Evolutionary conservation across 192 early-diverging fungal species (phyloP).

Genomic region (Cladochytrium replicatum): DNA sequence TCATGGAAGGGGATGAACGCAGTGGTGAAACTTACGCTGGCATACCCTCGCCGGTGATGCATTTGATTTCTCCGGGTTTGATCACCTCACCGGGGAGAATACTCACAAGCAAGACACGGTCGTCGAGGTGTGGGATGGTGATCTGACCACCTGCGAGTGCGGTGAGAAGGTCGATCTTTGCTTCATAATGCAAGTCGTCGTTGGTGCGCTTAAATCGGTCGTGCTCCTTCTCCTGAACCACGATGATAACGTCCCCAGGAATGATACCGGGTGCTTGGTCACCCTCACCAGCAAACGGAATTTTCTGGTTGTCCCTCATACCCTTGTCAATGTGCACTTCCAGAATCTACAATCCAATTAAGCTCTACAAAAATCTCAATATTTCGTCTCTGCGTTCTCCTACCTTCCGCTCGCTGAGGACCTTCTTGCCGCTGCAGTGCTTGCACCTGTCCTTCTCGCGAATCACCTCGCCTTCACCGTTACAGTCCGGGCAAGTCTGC

Average conservation of each 20-base stretch:
- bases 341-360: constrained; percentile 42
- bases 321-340: constrained; percentile 98
- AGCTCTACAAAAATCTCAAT: background rate
- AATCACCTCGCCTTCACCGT: constrained; percentile 86
- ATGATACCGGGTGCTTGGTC: constrained; percentile 89
- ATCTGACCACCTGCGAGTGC: constrained; percentile 93
- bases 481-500: constrained; percentile 85
- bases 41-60: constrained; percentile 88
- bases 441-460: constrained; percentile 85
- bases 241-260: constrained; percentile 98
- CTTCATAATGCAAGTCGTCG: constrained; percentile 85
- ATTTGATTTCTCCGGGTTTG: constrained; percentile 85
- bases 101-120: constrained; percentile 74
- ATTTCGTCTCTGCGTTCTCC: too few relatives aligned
- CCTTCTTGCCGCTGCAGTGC: constrained; percentile 83
- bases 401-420: constrained; percentile 81
- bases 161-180: constrained; percentile 88
- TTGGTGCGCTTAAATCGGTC: constrained; percentile 86
- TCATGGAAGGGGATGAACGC: background rate
- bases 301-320: constrained; percentile 93
- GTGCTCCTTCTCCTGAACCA: constrained; percentile 91
- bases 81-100: constrained; percentile 93
- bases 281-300: constrained; percentile 90
- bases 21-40: constrained; percentile 73
- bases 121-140: constrained; percentile 85